Conservation (phyloP, 345 rosid genomes). For the Pseudoturritis turrita region DNA sequence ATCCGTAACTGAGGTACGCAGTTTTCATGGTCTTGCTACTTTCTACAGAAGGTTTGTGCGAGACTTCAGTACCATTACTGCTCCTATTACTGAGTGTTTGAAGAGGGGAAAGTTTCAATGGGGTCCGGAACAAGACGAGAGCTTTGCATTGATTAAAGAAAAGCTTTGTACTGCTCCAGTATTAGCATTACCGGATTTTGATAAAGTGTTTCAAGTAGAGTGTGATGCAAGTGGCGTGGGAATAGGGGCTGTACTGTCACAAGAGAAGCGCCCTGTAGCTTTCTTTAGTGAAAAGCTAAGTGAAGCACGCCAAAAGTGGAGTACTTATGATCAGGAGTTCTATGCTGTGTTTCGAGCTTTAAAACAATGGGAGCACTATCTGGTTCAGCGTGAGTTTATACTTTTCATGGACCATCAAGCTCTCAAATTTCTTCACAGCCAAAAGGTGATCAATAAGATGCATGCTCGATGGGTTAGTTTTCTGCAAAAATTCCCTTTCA, state of each 20-base stretch:
- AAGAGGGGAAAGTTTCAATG: background rate
- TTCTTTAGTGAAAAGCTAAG: too few species aligned
- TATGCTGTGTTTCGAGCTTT: too few species aligned
- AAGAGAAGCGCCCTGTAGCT: background rate
- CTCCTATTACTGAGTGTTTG: background rate
- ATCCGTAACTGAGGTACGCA: too few species aligned
- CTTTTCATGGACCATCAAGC: too few species aligned
- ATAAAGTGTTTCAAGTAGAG: background rate
- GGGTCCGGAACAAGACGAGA: background rate
- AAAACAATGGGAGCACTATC: too few species aligned
- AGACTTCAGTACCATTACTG: background rate
- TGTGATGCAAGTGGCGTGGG: background rate
- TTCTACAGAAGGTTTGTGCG: background rate
- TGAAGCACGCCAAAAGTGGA: too few species aligned
- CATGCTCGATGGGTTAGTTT: slow-evolving; percentile 4
- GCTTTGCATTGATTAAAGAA: background rate
- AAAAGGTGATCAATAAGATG: background rate
- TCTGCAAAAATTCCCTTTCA: background rate
- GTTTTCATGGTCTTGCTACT: too few species aligned
- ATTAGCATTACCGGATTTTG: background rate
- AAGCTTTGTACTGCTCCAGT: background rate
- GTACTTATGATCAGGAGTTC: too few species aligned
- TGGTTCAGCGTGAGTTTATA: too few species aligned
- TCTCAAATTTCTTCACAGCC: too few species aligned
- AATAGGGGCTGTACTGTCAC: background rate